Conservation (phyloP, 2,329 filamentous ascomycete species). For the Myotisia sp. region DNA sequence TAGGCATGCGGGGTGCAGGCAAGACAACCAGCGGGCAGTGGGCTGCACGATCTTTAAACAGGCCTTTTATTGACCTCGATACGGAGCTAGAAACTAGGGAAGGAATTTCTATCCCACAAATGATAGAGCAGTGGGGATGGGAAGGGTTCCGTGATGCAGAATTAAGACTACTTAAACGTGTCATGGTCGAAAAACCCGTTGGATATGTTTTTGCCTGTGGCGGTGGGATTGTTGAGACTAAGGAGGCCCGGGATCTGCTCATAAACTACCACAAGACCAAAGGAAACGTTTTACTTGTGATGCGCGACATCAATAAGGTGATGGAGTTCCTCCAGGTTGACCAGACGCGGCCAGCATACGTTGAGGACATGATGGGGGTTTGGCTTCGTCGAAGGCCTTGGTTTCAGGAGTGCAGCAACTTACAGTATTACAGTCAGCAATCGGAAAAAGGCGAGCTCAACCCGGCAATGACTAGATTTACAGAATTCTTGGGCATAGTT, state of each 20-base stretch:
- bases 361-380: constrained; percentile 80
- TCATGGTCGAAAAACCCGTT: constrained; percentile 58
- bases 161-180: constrained; percentile 54
- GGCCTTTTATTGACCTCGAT: constrained; percentile 76
- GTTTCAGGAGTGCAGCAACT: constrained; percentile 87
- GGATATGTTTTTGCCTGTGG: constrained; percentile 85
- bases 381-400: constrained; percentile 79
- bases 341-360: constrained; percentile 81
- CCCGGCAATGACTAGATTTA: constrained; percentile 52
- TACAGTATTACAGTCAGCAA: constrained; percentile 75
- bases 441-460: constrained; percentile 38
- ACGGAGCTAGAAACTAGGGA: constrained; percentile 64
- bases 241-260: constrained; percentile 63
- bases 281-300: constrained; percentile 74
- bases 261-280: constrained; percentile 57
- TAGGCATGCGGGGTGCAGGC: constrained; percentile 92
- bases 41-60: constrained; percentile 60
- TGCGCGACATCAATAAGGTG: constrained; percentile 73
- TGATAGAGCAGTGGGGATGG: constrained; percentile 71
- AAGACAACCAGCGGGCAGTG: constrained; percentile 88
- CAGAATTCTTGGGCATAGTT: constrained; percentile 55
- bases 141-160: constrained; percentile 74
- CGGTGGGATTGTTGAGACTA: constrained; percentile 79
- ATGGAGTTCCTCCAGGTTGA: constrained; percentile 80
- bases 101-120: constrained; percentile 67